phyloP scores from a whole-genome alignment of 129 eudicot species.

The sunflower (Helianthus annuus) region DNA sequence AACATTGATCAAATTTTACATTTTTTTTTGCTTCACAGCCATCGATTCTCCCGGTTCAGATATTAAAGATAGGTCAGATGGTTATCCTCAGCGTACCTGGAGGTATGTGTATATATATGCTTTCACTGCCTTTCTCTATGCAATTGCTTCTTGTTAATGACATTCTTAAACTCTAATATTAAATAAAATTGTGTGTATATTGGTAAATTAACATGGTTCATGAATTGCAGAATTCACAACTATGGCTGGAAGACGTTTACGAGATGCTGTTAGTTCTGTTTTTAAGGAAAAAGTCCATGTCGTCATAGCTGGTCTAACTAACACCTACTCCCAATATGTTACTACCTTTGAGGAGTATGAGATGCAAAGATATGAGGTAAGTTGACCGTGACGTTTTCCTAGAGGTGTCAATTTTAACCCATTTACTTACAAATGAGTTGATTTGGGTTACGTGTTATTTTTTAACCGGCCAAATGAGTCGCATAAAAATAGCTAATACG shows the following conservation, averaged over 20 bases:
- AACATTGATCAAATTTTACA: not conserved
- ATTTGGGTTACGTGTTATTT: not conserved
- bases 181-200: not conserved
- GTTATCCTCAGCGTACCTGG: slow-evolving; percentile 97
- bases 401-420: not conserved
- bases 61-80: slow-evolving; percentile 87
- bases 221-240: slow-evolving; percentile 86
- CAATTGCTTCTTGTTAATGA: slow-evolving; percentile 12
- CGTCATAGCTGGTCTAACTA: slow-evolving; percentile 93
- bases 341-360: slow-evolving; percentile 90
- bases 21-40: slow-evolving; percentile 55
- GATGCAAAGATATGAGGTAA: slow-evolving; percentile 93
- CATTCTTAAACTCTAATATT: not conserved
- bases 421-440: not conserved
- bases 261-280: slow-evolving; percentile 82
- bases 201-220: slow-evolving; percentile 9
- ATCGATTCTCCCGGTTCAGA: slow-evolving; percentile 90
- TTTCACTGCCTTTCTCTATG: not conserved
- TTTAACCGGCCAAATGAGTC: not conserved
- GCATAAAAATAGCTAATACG: not conserved
- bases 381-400: slow-evolving; percentile 14
- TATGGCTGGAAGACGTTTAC: slow-evolving; percentile 98
- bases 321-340: slow-evolving; percentile 89
- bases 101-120: slow-evolving; percentile 48
- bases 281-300: slow-evolving; percentile 69